phyloP scores from a whole-genome alignment of 2,329 filamentous ascomycete species.

The Kalmusia sp. region DNA sequence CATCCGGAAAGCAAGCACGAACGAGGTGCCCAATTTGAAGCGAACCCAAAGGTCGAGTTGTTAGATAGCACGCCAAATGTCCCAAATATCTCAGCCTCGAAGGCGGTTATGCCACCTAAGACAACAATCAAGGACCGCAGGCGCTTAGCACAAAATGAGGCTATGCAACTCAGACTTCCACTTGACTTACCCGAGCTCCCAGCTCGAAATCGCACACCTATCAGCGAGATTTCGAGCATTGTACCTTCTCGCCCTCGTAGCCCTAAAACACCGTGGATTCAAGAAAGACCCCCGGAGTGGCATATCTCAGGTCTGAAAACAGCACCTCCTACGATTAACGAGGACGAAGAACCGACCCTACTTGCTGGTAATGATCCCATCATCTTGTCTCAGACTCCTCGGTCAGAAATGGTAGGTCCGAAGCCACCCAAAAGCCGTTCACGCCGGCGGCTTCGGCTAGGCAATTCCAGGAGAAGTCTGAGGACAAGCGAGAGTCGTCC shows the following conservation, averaged over 20 bases:
- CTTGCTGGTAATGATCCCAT: slow-evolving; percentile 18
- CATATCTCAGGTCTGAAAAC: slow-evolving; percentile 8
- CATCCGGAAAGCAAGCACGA: slow-evolving; percentile 6
- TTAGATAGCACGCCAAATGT: background rate
- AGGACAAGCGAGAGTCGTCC: slow-evolving; percentile 22
- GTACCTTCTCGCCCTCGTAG: slow-evolving; percentile 32
- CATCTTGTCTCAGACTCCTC: slow-evolving; percentile 11
- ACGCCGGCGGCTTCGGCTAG: slow-evolving; percentile 14
- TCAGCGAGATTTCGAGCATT: slow-evolving; percentile 18
- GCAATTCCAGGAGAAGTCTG: slow-evolving; percentile 17
- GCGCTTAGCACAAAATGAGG: slow-evolving; percentile 24
- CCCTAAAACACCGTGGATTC: slow-evolving; percentile 33
- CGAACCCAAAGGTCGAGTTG: background rate
- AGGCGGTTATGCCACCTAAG: slow-evolving; percentile 6
- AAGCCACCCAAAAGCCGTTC: slow-evolving; percentile 22
- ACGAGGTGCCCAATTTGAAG: background rate
- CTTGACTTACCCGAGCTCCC: slow-evolving; percentile 26
- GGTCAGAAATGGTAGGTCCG: slow-evolving; percentile 13
- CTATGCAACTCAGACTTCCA: slow-evolving; percentile 36
- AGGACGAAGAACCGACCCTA: slow-evolving; percentile 14
- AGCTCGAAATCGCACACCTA: slow-evolving; percentile 21
- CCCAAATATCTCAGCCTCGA: background rate
- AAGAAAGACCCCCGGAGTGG: slow-evolving; percentile 21
- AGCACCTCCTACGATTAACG: slow-evolving; percentile 21
- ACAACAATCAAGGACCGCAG: slow-evolving; percentile 35